Conservation (phyloP, 768 basidiomycete genomes). For the Suillus placidus region DNA sequence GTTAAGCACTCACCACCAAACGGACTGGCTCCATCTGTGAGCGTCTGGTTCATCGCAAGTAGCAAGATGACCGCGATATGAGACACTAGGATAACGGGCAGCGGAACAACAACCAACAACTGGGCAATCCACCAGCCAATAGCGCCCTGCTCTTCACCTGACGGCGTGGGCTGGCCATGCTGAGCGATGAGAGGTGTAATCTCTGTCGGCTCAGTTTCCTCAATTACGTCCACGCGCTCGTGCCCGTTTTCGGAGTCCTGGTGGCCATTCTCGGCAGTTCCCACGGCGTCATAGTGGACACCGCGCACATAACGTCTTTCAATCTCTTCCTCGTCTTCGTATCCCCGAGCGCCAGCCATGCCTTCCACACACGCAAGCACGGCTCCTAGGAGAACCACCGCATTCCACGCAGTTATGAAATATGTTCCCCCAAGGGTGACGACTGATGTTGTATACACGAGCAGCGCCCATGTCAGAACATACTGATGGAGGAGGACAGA, state of each 20-base stretch:
- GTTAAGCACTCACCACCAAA: slow-evolving; percentile 43
- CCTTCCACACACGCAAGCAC: slow-evolving; percentile 42
- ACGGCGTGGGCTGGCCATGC: slow-evolving; percentile 10
- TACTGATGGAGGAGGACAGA: slow-evolving; percentile 57
- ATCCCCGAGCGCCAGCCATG: slow-evolving; percentile 23
- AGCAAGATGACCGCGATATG: slow-evolving; percentile 54
- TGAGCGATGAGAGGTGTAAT: slow-evolving; percentile 56
- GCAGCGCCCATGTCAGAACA: slow-evolving; percentile 58
- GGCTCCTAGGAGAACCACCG: slow-evolving; percentile 44
- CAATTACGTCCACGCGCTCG: slow-evolving; percentile 26
- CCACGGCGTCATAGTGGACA: slow-evolving; percentile 31
- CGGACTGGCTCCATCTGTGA: slow-evolving; percentile 62
- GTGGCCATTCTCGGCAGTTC: slow-evolving; percentile 19
- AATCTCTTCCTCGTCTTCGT: slow-evolving; percentile 13
- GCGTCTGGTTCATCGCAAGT: slow-evolving; percentile 54
- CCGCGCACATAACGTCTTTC: slow-evolving; percentile 18
- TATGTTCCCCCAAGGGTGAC: slow-evolving; percentile 56
- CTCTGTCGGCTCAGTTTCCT: slow-evolving; percentile 52
- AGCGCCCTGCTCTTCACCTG: slow-evolving; percentile 19
- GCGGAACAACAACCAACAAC: slow-evolving; percentile 53
- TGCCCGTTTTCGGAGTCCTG: slow-evolving; percentile 12
- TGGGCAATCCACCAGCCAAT: slow-evolving; percentile 63
- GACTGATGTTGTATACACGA: slow-evolving; percentile 51
- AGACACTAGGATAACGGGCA: slow-evolving; percentile 53
- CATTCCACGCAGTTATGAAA: slow-evolving; percentile 58